Evolutionary conservation across 2,329 filamentous ascomycete genomes (phyloP).

Genomic region (Ambrosiella beaveri): DNA sequence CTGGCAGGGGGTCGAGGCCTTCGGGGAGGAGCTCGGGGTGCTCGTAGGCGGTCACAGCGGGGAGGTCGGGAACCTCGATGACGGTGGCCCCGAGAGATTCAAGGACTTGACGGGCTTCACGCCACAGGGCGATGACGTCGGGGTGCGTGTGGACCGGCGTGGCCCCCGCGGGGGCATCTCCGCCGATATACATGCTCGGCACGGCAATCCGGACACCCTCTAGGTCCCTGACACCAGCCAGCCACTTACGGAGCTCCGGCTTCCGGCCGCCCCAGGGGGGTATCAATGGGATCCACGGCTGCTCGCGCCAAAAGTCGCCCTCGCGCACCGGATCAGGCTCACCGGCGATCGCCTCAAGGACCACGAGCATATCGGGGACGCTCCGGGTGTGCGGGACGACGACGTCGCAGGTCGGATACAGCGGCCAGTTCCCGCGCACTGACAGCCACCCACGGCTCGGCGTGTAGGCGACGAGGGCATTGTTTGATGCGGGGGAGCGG

Average conservation of each 20-base stretch:
- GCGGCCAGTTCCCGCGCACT: conserved; percentile 34
- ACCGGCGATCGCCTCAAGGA: conserved; percentile 30
- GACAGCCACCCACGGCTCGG: conserved; percentile 35
- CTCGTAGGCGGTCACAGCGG: conserved; percentile 28
- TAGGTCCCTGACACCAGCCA: conserved; percentile 21
- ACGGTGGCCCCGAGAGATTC: conserved; percentile 26
- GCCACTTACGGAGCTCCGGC: conserved; percentile 11
- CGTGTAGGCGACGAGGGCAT: conserved; percentile 37
- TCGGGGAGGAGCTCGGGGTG: conserved; percentile 26
- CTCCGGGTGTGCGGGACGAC: conserved; percentile 35
- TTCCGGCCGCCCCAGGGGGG: conserved; percentile 19
- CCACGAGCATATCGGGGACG: conserved; percentile 29
- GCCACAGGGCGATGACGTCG: conserved; percentile 17
- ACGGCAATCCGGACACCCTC: conserved; percentile 30
- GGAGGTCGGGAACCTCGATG: conserved; percentile 26
- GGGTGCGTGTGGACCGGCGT: conserved; percentile 14
- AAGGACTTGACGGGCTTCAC: conserved; percentile 21
- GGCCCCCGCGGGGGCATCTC: conserved; percentile 14
- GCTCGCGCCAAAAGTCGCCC: conserved; percentile 38
- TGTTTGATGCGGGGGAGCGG: conserved; percentile 38
- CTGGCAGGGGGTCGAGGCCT: conserved; percentile 21
- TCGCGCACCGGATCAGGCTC: conserved; percentile 22
- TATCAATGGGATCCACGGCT: conserved; percentile 27
- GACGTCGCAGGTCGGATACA: conserved; percentile 39
- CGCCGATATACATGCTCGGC: conserved; percentile 33